Percentiles rank a stretch among this genome's conserved stretches.
These are phyloP conservation scores for Colletotrichum paranaense DNA, from an alignment of 2,329 filamentous ascomycete species.

Conservation along the genomic window DNA sequence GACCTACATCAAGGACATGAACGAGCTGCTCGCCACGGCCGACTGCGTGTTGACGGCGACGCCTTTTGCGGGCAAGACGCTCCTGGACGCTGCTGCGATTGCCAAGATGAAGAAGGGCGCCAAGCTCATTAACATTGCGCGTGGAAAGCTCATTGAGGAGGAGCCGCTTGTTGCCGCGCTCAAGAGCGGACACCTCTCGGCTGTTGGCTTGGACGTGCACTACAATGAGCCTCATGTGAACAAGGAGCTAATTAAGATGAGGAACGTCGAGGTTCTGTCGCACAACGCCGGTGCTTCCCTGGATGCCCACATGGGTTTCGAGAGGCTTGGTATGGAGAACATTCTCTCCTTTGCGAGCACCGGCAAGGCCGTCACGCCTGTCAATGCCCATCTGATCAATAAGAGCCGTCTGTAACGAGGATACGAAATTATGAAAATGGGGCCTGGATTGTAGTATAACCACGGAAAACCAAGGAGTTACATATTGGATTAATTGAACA, in stretches of 20 bases:
- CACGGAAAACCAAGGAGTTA: constrained; percentile 12
- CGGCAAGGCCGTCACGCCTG: constrained; percentile 26
- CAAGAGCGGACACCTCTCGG: constrained; percentile 71
- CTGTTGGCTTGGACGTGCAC: constrained; percentile 76
- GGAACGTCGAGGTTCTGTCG: constrained; percentile 30
- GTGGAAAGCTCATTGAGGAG: constrained; percentile 79
- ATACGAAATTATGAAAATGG: not conserved
- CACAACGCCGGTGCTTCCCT: constrained; percentile 32
- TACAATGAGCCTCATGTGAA: constrained; percentile 70
- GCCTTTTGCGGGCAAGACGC: constrained; percentile 73
- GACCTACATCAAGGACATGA: constrained; percentile 48
- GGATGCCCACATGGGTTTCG: constrained; percentile 30
- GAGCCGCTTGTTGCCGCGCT: constrained; percentile 75
- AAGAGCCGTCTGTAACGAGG: constrained; percentile 23
- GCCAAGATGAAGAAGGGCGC: constrained; percentile 77
- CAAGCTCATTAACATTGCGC: constrained; percentile 77
- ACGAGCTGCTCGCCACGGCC: constrained; percentile 46
- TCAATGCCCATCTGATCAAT: constrained; percentile 30
- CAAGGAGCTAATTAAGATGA: constrained; percentile 32
- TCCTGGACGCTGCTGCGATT: constrained; percentile 72
- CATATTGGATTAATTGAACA: not conserved
- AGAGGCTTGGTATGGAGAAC: constrained; percentile 31
- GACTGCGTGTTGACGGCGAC: constrained; percentile 74
- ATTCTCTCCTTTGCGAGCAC: constrained; percentile 21
- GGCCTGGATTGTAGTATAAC: not conserved